These are phyloP conservation scores for Nitzschia sp. DNA, from an alignment of 108 stramenopile genomes.

Conservation along the genomic window DNA sequence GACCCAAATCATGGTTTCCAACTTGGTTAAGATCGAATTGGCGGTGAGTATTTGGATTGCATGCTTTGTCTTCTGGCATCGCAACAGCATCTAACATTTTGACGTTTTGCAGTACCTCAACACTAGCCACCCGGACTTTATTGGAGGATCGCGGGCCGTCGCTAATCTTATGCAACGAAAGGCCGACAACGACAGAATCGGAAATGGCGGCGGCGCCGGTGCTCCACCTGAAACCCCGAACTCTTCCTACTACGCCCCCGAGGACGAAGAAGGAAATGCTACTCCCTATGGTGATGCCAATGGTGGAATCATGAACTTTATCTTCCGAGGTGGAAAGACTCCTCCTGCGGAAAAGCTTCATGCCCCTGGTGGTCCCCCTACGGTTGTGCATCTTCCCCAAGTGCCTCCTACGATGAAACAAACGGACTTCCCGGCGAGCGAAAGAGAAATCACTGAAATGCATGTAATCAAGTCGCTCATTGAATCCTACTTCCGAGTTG, in stretches of 20 bases:
- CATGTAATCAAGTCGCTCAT: constrained; percentile 97
- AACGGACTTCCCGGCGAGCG: constrained; percentile 87
- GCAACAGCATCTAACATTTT: neutral
- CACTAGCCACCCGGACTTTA: constrained; percentile 98
- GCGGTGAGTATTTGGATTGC: constrained; percentile 49
- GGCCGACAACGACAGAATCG: constrained; percentile 2
- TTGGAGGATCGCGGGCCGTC: constrained; percentile 92
- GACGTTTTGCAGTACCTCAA: constrained; percentile 81
- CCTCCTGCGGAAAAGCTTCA: constrained; percentile 24
- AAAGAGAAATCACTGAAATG: constrained; percentile 89
- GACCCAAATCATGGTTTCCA: constrained; percentile 93
- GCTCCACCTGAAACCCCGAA: constrained; percentile 43
- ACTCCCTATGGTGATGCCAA: constrained; percentile 52
- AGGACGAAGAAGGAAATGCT: constrained; percentile 41
- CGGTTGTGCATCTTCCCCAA: constrained; percentile 92
- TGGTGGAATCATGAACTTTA: constrained; percentile 91
- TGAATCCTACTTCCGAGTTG: constrained; percentile 94
- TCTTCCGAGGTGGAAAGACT: constrained; percentile 75
- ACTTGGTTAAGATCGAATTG: constrained; percentile 94
- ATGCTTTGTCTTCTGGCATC: neutral
- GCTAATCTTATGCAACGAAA: constrained; percentile 74
- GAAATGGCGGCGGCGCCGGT: neutral
- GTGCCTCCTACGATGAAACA: constrained; percentile 93
- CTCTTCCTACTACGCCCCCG: constrained; percentile 52
- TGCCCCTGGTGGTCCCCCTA: constrained; percentile 53